A percentile compares a stretch with the other conserved stretches of the same genome.
Evolutionary conservation across 169 alveolate genomes (phyloP).

Genomic region (Babesia bovis): DNA sequence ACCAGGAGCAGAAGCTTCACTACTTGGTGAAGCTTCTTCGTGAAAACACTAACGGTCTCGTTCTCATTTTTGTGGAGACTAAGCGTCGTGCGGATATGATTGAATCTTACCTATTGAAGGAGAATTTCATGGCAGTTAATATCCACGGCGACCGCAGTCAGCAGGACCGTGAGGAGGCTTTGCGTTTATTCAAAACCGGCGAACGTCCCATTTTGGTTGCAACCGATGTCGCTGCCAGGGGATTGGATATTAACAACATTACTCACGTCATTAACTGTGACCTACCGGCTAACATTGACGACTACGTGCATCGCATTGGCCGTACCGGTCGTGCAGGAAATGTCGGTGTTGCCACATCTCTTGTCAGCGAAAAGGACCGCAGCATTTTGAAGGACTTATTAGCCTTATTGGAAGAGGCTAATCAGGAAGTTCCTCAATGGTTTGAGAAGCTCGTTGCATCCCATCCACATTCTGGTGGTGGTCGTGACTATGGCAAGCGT

Average conservation of each 20-base stretch:
- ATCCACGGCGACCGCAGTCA: conserved; percentile 95
- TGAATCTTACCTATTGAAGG: conserved; percentile 80
- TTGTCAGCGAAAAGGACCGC: conserved; percentile 87
- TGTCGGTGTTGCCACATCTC: conserved; percentile 94
- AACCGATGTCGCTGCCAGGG: conserved; percentile 99
- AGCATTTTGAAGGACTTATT: conserved; percentile 85
- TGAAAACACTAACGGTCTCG: conserved; percentile 78
- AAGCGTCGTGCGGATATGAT: conserved; percentile 87
- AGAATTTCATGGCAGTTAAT: conserved; percentile 84
- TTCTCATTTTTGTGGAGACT: conserved; percentile 85
- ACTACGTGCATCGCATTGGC: conserved; percentile 95
- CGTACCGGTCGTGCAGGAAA: conserved; percentile 99
- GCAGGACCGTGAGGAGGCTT: conserved; percentile 91
- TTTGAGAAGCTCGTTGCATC: conserved; percentile 70
- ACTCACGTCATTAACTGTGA: conserved; percentile 94
- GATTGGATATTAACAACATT: conserved; percentile 95
- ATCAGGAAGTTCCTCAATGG: conserved; percentile 78
- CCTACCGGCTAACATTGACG: conserved; percentile 92
- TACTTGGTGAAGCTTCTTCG: conserved; percentile 78
- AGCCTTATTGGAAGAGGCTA: conserved; percentile 74
- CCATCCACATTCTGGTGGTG: conserved; percentile 12
- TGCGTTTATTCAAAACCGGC: conserved; percentile 89
- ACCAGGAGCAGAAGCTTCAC: conserved; percentile 84
- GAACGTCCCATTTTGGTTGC: conserved; percentile 93
- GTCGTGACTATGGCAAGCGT: conserved; percentile 40